A percentile compares a stretch with the other conserved stretches of the same genome.
These are phyloP conservation scores for Blepharisma stoltei DNA, from an alignment of 73 alveolate species.

Conservation along the genomic window DNA sequence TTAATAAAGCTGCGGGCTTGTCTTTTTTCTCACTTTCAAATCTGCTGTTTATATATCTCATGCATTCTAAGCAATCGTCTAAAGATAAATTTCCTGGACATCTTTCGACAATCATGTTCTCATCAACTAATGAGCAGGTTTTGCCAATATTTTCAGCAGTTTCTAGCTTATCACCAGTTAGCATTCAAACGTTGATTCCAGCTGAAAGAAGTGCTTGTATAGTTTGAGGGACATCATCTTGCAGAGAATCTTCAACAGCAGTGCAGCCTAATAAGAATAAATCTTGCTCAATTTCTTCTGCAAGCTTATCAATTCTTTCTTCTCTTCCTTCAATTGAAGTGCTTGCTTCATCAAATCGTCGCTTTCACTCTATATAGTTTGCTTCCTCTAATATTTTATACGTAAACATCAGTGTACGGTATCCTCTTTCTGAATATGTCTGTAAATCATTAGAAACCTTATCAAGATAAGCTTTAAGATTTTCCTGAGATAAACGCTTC, in stretches of 20 bases:
- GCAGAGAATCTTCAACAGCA: constrained; percentile 95
- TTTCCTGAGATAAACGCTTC: constrained; percentile 37
- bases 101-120: not conserved
- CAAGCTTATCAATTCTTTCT: constrained; percentile 28
- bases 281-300: constrained; percentile 67
- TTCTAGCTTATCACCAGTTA: constrained; percentile 97
- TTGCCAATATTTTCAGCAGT: constrained; percentile 72
- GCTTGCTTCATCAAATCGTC: constrained; percentile 31
- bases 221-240: constrained; percentile 94
- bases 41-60: not conserved
- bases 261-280: constrained; percentile 78
- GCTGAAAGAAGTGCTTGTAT: constrained; percentile 84
- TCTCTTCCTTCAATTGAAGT: constrained; percentile 20
- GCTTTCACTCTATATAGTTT: constrained; percentile 57
- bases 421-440: constrained; percentile 58
- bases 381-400: constrained; percentile 75
- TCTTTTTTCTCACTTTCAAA: not conserved
- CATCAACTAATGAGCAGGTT: not conserved
- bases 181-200: constrained; percentile 60
- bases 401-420: constrained; percentile 89
- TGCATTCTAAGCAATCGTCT: not conserved
- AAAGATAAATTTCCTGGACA: not conserved
- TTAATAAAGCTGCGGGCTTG: not conserved
- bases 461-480: constrained; percentile 45
- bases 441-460: constrained; percentile 50